Base-by-base conservation (phyloP, 768 basidiomycete genomes). In the Leccinum fibrillosum region DNA sequence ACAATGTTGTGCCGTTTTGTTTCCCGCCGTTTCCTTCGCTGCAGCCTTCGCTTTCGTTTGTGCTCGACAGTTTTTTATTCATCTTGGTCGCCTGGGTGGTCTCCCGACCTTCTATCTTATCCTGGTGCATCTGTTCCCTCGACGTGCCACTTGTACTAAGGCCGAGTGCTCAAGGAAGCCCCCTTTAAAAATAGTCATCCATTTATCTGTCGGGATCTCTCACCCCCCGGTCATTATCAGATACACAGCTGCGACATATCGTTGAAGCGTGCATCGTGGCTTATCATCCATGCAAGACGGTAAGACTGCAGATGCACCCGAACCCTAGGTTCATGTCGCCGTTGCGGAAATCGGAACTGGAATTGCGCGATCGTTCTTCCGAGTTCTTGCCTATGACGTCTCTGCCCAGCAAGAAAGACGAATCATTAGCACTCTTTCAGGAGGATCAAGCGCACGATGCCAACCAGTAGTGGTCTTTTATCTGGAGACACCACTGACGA, bases 131-230 rank as follows among this genome's bases (percentile, higher is more conserved):
- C 37, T 4, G 37, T 15, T 17, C 17, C 37, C 17, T 39, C 9
- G 9, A 0, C 1, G 3, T 39, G 17, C 37, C 13, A 9, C 37
- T n/a, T 39, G 17, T 39, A 28, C 8, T 28, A 9, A 0, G 37
- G 17, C 35, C 4, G 61, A 49, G 11, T 49, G 55, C 4, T 15
- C 42, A 3, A 23, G 25, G 17, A 50, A 52, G 28, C 39, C 21
- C 26, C 19, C 53, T 12, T 49, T 11, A 45, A 62, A 49, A 19
- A 35, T 62, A n/a, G 49, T 62, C 15, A 47, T 63, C 1, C 55
- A 63, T 10, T 12, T 34, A 12, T 53, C 21, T 1, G 61, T 61
- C 12, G 61, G 55, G 32, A 63, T 59, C n/a, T 62, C 61, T 25
- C 61, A 52, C 4, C 58, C 61, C 1, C 61, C 61, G 0, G 28